Percentiles rank a stretch among this genome's conserved stretches.
Evolutionary conservation across 129 eudicot species (phyloP).

Genomic region (Tagetes erecta): DNA sequence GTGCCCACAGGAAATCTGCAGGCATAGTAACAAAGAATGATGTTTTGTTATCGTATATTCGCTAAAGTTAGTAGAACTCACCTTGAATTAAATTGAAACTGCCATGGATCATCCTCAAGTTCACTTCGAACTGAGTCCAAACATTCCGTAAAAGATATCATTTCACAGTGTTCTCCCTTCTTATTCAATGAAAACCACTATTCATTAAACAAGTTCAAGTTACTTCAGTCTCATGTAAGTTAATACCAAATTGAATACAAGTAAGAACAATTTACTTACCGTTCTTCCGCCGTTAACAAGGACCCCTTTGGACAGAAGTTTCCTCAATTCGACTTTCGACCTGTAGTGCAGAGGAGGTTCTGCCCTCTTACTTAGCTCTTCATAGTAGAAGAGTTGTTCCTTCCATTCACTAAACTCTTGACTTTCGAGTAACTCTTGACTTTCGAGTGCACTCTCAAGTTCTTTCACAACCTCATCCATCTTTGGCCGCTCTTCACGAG

Average conservation of each 20-base stretch:
- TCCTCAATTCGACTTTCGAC: background rate
- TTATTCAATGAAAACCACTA: slow-evolving; percentile 15
- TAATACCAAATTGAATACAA: background rate
- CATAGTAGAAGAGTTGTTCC: background rate
- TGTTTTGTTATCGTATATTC: no score
- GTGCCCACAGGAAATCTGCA: background rate
- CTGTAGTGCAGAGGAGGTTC: slow-evolving; percentile 7
- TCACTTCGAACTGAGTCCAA: background rate
- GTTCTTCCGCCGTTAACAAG: background rate
- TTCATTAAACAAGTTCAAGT: background rate
- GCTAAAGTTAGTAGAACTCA: background rate
- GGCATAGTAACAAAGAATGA: background rate
- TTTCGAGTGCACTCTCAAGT: no score
- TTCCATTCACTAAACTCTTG: background rate
- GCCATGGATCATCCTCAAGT: no score
- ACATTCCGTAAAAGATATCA: slow-evolving; percentile 14
- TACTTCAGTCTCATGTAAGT: background rate
- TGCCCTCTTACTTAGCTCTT: background rate
- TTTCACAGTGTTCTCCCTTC: slow-evolving; percentile 2
- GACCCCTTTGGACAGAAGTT: slow-evolving; percentile 17
- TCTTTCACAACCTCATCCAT: no score
- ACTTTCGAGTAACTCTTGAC: background rate
- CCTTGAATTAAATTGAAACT: no score
- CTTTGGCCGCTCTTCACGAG: no score
- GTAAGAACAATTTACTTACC: background rate